Conservation (phyloP, 2,329 filamentous ascomycete genomes). For the Cladosporium cucumerinum region DNA sequence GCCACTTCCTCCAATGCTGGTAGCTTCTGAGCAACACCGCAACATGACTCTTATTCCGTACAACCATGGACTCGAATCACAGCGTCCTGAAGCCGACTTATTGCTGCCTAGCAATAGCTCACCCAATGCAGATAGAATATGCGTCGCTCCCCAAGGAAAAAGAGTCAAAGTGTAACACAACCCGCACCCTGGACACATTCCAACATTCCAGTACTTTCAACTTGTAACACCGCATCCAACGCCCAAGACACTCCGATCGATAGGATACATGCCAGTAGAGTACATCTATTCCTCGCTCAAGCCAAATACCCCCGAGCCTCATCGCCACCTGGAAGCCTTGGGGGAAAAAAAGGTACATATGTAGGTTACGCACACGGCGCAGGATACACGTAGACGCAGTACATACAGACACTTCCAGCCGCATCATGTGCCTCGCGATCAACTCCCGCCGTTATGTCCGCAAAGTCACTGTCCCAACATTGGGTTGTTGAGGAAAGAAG, state of each 20-base stretch:
- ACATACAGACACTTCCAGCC: neutral
- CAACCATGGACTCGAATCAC: neutral
- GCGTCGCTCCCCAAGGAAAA: neutral
- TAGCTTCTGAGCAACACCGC: neutral
- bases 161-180: neutral
- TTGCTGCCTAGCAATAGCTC: neutral
- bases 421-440: neutral
- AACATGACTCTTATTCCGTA: neutral
- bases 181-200: neutral
- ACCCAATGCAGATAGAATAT: neutral
- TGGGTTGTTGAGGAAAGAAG: neutral
- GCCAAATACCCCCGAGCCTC: neutral
- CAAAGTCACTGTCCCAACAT: neutral
- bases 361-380: neutral
- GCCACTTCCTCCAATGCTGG: neutral
- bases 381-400: neutral
- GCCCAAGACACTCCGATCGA: neutral
- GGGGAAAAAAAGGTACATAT: neutral
- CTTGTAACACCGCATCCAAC: neutral
- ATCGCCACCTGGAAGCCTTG: neutral
- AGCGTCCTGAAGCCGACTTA: neutral
- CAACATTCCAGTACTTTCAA: neutral
- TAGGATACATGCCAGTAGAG: neutral
- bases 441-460: neutral
- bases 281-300: neutral